Base-by-base conservation (phyloP, 768 basidiomycete genomes). In the Leccinum disarticulatum region DNA sequence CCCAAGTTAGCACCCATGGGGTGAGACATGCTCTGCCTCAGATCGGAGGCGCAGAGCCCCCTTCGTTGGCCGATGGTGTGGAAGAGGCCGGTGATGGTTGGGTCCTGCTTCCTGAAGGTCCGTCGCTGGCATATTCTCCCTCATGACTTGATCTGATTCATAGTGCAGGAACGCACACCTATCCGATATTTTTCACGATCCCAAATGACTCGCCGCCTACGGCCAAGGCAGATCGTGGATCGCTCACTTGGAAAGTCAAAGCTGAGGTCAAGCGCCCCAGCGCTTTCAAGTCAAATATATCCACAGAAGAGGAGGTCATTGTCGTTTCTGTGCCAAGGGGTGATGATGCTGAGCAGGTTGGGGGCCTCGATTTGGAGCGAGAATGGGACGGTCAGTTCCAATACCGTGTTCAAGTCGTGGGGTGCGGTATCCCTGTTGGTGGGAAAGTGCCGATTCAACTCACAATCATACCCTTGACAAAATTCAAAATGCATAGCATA, bases 311-410 rank as follows among this genome's bases (percentile, higher is more conserved):
- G 47, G 90, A 94, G 53, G 89, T 97, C 13, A 77, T 79, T 3
- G 82, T 95, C 48, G 83, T 97, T 22, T 80, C 88, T 13, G 83
- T 80, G 55, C 93, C 93, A 1, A 61, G 48, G n/a, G 81, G 83
- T 10, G 60, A 66, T 25, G 58, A 54, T 27, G 17, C 19, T 6
- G 93, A 93, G 55, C 92, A 94, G 54, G 81, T 79, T 0, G 86
- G 86, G 62, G 90, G 85, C 64, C 85, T 98, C 54, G 81, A 92
- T 52, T 85, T 98, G 15, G 90, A 96, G 69, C 79, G 92, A 19
- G 85, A 89, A 65, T 99, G 95, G 96, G 95, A 98, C 59, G 81
- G 85, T 52, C 91, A 96, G 70, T 68, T 94, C 64, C 86, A 88
- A 58, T 97, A 95, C 67, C 77, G 89, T 47, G 85, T 97, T 52